phyloP scores from a whole-genome alignment of 306 rosid genomes.

The Macrotyloma uniflorum region DNA sequence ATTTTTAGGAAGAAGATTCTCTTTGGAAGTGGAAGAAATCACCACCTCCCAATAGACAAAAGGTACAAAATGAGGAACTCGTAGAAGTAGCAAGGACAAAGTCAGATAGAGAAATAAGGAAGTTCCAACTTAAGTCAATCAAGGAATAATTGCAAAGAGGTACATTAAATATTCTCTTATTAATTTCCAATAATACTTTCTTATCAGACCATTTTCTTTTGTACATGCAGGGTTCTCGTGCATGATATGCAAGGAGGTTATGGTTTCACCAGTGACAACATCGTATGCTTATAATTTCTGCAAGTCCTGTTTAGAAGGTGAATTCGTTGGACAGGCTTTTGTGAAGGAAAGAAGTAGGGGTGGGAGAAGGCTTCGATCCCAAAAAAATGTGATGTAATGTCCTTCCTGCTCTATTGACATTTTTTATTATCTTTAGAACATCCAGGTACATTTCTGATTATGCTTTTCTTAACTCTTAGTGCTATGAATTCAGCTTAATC shows the following conservation, averaged over 20 bases:
- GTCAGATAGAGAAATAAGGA: slow-evolving; percentile 13
- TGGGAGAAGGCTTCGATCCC: slow-evolving; percentile 58
- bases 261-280: no score
- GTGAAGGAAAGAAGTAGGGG: slow-evolving; percentile 54
- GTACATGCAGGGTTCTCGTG: slow-evolving; percentile 46
- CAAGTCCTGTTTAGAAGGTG: slow-evolving; percentile 57
- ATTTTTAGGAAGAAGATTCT: no score
- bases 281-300: slow-evolving; percentile 65
- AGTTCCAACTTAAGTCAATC: slow-evolving; percentile 27
- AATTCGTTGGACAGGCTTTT: slow-evolving; percentile 52
- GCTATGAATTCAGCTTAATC: no score
- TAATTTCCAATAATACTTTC: background rate
- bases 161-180: slow-evolving; percentile 1
- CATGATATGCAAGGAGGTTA: slow-evolving; percentile 49
- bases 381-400: slow-evolving; percentile 61
- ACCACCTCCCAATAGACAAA: slow-evolving; percentile 52
- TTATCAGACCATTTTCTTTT: background rate
- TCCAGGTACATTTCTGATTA: no score
- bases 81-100: slow-evolving; percentile 7
- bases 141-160: slow-evolving; percentile 58
- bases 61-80: slow-evolving; percentile 30
- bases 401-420: slow-evolving; percentile 57
- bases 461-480: no score
- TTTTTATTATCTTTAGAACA: slow-evolving; percentile 2
- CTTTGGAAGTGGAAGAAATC: no score